Conservation (phyloP, 495 filamentous ascomycete genomes). For the Podospora bellae-mahoneyi region DNA sequence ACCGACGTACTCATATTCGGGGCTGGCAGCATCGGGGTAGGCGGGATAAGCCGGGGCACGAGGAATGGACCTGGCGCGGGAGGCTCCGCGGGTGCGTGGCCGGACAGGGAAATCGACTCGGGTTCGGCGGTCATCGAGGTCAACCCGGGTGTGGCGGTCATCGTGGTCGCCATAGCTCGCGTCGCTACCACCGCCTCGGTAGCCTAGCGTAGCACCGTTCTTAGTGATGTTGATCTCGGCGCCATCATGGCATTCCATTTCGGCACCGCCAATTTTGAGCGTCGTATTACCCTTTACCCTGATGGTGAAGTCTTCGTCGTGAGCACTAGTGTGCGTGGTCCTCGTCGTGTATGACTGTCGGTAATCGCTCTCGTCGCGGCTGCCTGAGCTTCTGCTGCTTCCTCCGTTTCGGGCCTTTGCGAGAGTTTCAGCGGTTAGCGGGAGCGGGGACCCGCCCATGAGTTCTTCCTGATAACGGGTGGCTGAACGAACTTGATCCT, state of each 20-base stretch:
- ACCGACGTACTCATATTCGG: constrained; percentile 7
- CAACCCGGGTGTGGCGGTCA: constrained; percentile 31
- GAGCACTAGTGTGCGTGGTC: constrained; percentile 47
- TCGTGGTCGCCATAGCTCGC: constrained; percentile 43
- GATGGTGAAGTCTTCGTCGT: constrained; percentile 54
- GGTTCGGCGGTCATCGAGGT: constrained; percentile 38
- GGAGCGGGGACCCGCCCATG: constrained; percentile 38
- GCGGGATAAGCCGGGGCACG: constrained; percentile 26
- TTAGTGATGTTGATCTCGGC: constrained; percentile 51
- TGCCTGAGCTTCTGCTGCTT: constrained; percentile 52
- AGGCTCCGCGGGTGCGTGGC: constrained; percentile 36
- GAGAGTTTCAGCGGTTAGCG: constrained; percentile 51
- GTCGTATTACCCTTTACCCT: constrained; percentile 47
- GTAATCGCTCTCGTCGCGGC: constrained; percentile 57
- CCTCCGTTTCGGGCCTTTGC: constrained; percentile 43
- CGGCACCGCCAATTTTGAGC: constrained; percentile 47
- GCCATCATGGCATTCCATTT: constrained; percentile 52
- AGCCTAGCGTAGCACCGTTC: constrained; percentile 18
- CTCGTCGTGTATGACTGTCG: constrained; percentile 52
- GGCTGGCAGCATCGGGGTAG: constrained; percentile 23
- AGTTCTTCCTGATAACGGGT: constrained; percentile 51
- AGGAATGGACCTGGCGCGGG: constrained; percentile 43
- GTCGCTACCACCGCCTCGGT: constrained; percentile 40
- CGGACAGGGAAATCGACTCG: constrained; percentile 40
- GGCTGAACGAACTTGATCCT: constrained; percentile 48